Evolutionary conservation across 2,329 filamentous ascomycete genomes (phyloP).

Genomic region (Lasiodiplodia gonubiensis): DNA sequence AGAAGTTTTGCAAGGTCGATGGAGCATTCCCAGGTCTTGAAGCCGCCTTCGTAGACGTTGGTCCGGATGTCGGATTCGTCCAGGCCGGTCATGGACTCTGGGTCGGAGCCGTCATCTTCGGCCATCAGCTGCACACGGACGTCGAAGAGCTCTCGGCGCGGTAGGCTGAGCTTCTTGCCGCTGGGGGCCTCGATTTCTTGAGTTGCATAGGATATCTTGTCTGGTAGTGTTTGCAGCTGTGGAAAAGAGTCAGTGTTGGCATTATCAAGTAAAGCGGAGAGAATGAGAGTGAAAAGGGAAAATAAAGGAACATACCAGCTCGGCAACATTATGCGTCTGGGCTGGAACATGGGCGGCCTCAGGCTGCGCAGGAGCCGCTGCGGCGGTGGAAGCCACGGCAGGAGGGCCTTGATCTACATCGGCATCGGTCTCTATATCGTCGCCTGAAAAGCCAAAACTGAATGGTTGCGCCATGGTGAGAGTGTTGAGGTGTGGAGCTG

Average conservation of each 20-base stretch:
- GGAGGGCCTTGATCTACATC: slow-evolving; percentile 39
- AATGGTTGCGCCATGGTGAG: slow-evolving; percentile 43
- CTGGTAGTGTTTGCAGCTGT: slow-evolving; percentile 67
- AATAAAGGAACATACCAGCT: slow-evolving; percentile 50
- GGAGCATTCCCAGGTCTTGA: slow-evolving; percentile 90
- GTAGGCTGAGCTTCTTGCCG: slow-evolving; percentile 61
- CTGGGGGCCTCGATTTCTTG: slow-evolving; percentile 67
- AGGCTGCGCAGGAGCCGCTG: neutral
- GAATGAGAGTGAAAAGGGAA: neutral
- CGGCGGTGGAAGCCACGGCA: slow-evolving; percentile 2
- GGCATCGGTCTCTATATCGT: slow-evolving; percentile 62
- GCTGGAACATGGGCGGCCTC: slow-evolving; percentile 11
- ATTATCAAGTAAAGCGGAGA: too few species aligned
- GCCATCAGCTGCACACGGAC: slow-evolving; percentile 82
- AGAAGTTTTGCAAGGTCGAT: slow-evolving; percentile 75
- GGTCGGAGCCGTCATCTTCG: slow-evolving; percentile 58
- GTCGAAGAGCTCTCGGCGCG: slow-evolving; percentile 80
- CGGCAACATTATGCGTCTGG: slow-evolving; percentile 41
- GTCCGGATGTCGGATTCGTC: slow-evolving; percentile 77
- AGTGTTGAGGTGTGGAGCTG: neutral
- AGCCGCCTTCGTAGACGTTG: slow-evolving; percentile 83
- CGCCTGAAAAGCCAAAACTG: slow-evolving; percentile 64
- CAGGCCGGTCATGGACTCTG: slow-evolving; percentile 58
- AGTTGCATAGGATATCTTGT: slow-evolving; percentile 72
- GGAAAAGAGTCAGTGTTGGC: neutral